These are phyloP conservation scores for Leccinum griseonigrum DNA, from an alignment of 1,284 basidiomycete genomes.

Conservation along the genomic window DNA sequence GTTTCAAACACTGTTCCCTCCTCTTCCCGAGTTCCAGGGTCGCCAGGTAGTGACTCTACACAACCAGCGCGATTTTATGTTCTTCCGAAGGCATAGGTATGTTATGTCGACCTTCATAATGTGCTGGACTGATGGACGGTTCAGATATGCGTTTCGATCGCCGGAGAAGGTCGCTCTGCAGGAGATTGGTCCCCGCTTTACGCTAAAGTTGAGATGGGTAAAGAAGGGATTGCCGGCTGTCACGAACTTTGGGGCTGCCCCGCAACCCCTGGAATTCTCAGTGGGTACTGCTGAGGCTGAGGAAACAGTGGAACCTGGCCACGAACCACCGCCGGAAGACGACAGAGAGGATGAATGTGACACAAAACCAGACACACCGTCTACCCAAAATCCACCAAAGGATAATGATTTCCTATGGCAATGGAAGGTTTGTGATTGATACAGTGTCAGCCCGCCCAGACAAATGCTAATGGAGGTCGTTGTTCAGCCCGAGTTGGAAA, in stretches of 20 bases:
- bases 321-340: slow-evolving; percentile 16
- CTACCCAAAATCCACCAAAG: slow-evolving; percentile 44
- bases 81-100: slow-evolving; percentile 92
- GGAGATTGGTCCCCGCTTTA: slow-evolving; percentile 98
- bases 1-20: slow-evolving; percentile 95
- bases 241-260: slow-evolving; percentile 57
- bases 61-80: slow-evolving; percentile 97
- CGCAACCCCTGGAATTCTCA: slow-evolving; percentile 63
- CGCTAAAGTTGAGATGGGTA: slow-evolving; percentile 88
- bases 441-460: background rate
- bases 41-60: slow-evolving; percentile 97
- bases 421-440: slow-evolving; percentile 64
- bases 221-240: slow-evolving; percentile 88
- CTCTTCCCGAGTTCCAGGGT: slow-evolving; percentile 93
- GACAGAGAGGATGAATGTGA: slow-evolving; percentile 13
- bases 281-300: slow-evolving; percentile 35
- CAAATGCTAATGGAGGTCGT: slow-evolving; percentile 11
- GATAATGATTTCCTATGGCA: slow-evolving; percentile 74
- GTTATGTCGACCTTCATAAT: background rate
- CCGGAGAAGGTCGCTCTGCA: slow-evolving; percentile 91
- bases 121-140: slow-evolving; percentile 5
- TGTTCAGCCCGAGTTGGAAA: slow-evolving; percentile 71
- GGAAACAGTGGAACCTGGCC: slow-evolving; percentile 35
- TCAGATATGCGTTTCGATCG: slow-evolving; percentile 89
- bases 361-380: slow-evolving; percentile 7